Percentiles rank a stretch among this genome's conserved stretches.
Evolutionary conservation across 2,329 filamentous ascomycete species (phyloP).

Genomic region (Colletotrichum tofieldiae): DNA sequence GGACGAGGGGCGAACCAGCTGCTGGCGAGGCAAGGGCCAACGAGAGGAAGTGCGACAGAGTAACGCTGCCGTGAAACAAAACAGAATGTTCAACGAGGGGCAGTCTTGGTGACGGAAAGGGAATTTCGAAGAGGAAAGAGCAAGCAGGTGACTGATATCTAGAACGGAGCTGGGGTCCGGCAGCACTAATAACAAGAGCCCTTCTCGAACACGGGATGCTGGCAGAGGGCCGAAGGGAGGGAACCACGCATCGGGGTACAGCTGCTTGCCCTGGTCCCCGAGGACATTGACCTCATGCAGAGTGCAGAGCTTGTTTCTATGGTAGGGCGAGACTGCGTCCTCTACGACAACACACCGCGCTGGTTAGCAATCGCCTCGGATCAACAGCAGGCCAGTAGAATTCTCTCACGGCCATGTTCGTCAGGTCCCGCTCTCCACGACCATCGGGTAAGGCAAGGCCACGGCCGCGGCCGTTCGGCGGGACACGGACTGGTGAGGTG

Average conservation of each 20-base stretch:
- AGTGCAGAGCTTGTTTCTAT: slow-evolving; percentile 33
- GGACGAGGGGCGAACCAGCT: neutral
- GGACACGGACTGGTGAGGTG: slow-evolving; percentile 22
- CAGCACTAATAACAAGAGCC: slow-evolving; percentile 35
- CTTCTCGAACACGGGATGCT: slow-evolving; percentile 26
- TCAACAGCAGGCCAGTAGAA: neutral
- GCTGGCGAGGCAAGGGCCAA: slow-evolving; percentile 5
- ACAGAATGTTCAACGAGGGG: slow-evolving; percentile 17
- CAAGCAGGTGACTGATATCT: slow-evolving; percentile 1
- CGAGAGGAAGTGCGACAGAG: slow-evolving; percentile 21
- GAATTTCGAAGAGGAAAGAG: slow-evolving; percentile 9
- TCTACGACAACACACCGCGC: slow-evolving; percentile 10
- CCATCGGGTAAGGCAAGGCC: slow-evolving; percentile 12
- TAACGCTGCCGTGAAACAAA: slow-evolving; percentile 28
- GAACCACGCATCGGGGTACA: slow-evolving; percentile 21
- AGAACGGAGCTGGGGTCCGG: slow-evolving; percentile 10
- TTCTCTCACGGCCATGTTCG: slow-evolving; percentile 7
- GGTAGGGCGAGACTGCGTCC: slow-evolving; percentile 4
- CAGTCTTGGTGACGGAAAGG: slow-evolving; percentile 15
- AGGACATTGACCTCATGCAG: slow-evolving; percentile 7
- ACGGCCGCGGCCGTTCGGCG: slow-evolving; percentile 9
- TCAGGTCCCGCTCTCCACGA: slow-evolving; percentile 22
- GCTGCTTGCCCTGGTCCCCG: neutral
- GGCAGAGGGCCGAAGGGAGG: slow-evolving; percentile 5
- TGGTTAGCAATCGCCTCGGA: neutral